These are phyloP conservation scores for Rhododendron vialii DNA, from an alignment of 148 eudicot genomes.

Conservation along the genomic window DNA sequence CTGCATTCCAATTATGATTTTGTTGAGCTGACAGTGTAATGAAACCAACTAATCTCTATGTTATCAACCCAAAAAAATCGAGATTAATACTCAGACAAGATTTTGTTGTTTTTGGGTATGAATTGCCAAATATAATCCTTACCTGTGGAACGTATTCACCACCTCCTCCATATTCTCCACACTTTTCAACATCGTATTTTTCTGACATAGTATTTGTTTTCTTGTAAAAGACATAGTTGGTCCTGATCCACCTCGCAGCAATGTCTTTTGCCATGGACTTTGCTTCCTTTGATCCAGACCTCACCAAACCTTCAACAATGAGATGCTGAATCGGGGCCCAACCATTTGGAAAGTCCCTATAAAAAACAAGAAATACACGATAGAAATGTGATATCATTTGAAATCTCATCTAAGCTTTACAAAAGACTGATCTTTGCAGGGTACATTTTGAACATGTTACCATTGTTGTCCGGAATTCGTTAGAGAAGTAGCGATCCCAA, in stretches of 20 bases:
- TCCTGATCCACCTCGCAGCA: slow-evolving; percentile 68
- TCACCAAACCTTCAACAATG: slow-evolving; percentile 75
- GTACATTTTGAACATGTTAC: slow-evolving; percentile 29
- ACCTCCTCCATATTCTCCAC: slow-evolving; percentile 78
- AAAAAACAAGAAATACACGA: background rate
- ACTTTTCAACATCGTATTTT: slow-evolving; percentile 71
- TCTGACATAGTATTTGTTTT: slow-evolving; percentile 72
- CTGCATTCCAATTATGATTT: background rate
- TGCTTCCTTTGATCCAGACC: slow-evolving; percentile 58
- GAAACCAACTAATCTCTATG: background rate
- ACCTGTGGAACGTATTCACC: slow-evolving; percentile 95
- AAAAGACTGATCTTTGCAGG: background rate
- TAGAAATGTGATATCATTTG: background rate
- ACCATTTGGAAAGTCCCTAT: slow-evolving; percentile 94
- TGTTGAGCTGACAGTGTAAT: background rate
- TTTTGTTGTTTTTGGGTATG: background rate
- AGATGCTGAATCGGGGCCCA: slow-evolving; percentile 96
- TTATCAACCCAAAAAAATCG: background rate
- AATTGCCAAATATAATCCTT: slow-evolving; percentile 8
- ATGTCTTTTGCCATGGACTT: slow-evolving; percentile 61
- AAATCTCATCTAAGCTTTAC: background rate
- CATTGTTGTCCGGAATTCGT: slow-evolving; percentile 80
- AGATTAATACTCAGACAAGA: background rate
- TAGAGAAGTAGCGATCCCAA: slow-evolving; percentile 81
- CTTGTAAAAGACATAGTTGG: slow-evolving; percentile 67